Conservation (phyloP, 2,329 filamentous ascomycete species). For the Monosporascus sp. region DNA sequence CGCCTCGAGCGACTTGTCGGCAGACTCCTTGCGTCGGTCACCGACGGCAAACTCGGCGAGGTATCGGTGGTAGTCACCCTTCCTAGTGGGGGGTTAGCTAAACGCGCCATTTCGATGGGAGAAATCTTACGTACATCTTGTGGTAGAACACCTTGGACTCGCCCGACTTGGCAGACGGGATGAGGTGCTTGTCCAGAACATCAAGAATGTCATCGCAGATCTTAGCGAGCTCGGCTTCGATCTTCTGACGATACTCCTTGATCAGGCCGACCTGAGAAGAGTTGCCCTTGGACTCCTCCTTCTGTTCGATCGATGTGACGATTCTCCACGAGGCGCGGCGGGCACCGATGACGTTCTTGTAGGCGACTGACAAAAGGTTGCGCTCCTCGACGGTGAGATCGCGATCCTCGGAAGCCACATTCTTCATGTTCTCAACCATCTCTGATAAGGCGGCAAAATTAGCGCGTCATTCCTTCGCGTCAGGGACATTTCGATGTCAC, state of each 20-base stretch:
- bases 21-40: conserved; percentile 91
- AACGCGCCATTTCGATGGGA: conserved; percentile 5
- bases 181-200: conserved; percentile 89
- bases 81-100: conserved; percentile 54
- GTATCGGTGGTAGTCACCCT: conserved; percentile 99
- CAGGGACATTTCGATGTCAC: conserved; percentile 25
- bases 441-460: conserved; percentile 48
- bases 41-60: conserved; percentile 93
- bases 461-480: conserved; percentile 6
- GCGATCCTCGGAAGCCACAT: conserved; percentile 81
- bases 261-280: conserved; percentile 84
- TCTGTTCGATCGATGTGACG: conserved; percentile 97
- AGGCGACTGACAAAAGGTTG: conserved; percentile 94
- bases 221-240: conserved; percentile 92
- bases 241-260: conserved; percentile 98
- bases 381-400: conserved; percentile 90
- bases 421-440: conserved; percentile 99
- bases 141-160: conserved; percentile 99
- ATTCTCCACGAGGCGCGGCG: conserved; percentile 98
- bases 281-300: conserved; percentile 99
- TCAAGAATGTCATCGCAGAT: conserved; percentile 97
- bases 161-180: conserved; percentile 87
- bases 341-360: conserved; percentile 98
- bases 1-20: conserved; percentile 90
- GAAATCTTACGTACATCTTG: conserved; percentile 71